These are phyloP conservation scores for Neurospora sp. DNA, from an alignment of 495 filamentous ascomycete species.

Conservation along the genomic window DNA sequence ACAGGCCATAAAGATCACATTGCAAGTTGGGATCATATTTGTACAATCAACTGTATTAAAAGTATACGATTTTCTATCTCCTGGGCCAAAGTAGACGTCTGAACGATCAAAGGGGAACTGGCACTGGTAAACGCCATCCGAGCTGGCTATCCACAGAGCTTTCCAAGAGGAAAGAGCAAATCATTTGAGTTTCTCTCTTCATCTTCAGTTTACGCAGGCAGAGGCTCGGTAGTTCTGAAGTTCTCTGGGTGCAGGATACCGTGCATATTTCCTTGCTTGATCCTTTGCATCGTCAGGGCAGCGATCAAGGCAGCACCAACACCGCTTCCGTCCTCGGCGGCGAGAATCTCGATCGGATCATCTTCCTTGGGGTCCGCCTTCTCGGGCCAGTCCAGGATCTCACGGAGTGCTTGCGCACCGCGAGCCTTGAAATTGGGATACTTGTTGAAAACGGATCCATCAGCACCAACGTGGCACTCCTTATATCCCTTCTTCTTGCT, in stretches of 20 bases:
- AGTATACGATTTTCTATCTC: background rate
- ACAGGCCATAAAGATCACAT: background rate
- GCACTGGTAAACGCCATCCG: background rate
- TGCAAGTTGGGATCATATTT: background rate
- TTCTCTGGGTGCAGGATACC: slow-evolving; percentile 68
- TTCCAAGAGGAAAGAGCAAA: background rate
- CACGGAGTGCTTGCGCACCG: slow-evolving; percentile 76
- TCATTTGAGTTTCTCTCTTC: background rate
- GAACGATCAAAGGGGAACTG: background rate
- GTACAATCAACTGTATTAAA: background rate
- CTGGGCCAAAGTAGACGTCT: background rate
- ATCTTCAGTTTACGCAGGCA: background rate
- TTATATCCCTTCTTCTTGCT: slow-evolving; percentile 87
- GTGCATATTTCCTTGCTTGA: slow-evolving; percentile 64
- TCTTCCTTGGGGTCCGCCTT: slow-evolving; percentile 49
- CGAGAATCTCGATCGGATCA: slow-evolving; percentile 76
- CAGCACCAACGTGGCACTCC: slow-evolving; percentile 86
- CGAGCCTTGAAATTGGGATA: slow-evolving; percentile 95
- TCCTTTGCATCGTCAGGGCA: slow-evolving; percentile 79
- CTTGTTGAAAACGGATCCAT: slow-evolving; percentile 96
- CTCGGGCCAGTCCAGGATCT: slow-evolving; percentile 85
- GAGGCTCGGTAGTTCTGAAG: slow-evolving; percentile 19
- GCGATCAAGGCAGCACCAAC: slow-evolving; percentile 95
- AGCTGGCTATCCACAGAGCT: background rate
- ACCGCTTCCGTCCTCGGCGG: slow-evolving; percentile 89